Evolutionary conservation across 2,329 filamentous ascomycete genomes (phyloP).

Genomic region (Pseudocercospora pini-densiflorae): DNA sequence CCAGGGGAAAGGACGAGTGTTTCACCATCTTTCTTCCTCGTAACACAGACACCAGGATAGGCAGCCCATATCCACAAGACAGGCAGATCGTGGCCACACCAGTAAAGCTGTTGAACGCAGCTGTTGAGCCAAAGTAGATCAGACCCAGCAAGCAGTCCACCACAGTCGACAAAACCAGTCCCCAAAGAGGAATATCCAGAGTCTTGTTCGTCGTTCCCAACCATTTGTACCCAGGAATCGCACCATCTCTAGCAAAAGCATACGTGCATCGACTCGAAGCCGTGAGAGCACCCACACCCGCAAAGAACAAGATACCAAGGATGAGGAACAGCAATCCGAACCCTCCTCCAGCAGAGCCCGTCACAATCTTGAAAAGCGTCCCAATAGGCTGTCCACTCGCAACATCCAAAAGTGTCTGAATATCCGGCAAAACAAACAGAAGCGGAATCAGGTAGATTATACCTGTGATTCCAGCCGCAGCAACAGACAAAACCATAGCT

Average conservation of each 20-base stretch:
- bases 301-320: slow-evolving; percentile 76
- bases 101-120: slow-evolving; percentile 80
- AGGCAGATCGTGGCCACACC: slow-evolving; percentile 81
- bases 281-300: slow-evolving; percentile 74
- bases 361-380: slow-evolving; percentile 74
- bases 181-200: slow-evolving; percentile 72
- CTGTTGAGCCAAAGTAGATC: slow-evolving; percentile 78
- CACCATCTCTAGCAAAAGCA: slow-evolving; percentile 74
- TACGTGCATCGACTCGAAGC: slow-evolving; percentile 74
- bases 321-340: slow-evolving; percentile 78
- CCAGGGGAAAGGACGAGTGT: slow-evolving; percentile 70
- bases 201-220: slow-evolving; percentile 61
- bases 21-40: slow-evolving; percentile 69
- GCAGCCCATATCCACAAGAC: slow-evolving; percentile 74
- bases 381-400: slow-evolving; percentile 77
- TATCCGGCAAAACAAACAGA: slow-evolving; percentile 74
- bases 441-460: slow-evolving; percentile 73
- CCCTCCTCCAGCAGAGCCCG: slow-evolving; percentile 72
- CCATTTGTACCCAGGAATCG: slow-evolving; percentile 55
- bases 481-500: slow-evolving; percentile 72
- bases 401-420: slow-evolving; percentile 65
- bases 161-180: slow-evolving; percentile 68
- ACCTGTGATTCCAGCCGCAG: slow-evolving; percentile 68
- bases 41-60: slow-evolving; percentile 72
- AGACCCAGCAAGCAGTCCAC: slow-evolving; percentile 74